Evolutionary conservation across 2,329 filamentous ascomycete genomes (phyloP), one percentile per base, ranked within the genome.

Genomic region (Pseudopyricularia cyperi): DNA sequence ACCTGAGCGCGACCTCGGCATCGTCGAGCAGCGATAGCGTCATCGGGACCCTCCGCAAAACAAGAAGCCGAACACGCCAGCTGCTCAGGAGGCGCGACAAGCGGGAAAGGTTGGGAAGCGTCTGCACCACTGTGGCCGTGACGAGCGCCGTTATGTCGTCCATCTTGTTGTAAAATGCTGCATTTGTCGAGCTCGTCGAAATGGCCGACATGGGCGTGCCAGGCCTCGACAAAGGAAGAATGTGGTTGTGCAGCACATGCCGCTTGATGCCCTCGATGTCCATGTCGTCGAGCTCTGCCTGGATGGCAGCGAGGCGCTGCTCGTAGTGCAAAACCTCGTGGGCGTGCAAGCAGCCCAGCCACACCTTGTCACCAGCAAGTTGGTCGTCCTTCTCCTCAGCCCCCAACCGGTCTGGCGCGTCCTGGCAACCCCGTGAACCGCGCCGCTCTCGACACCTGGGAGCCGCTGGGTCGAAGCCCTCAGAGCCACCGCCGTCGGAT

Each of bases 91-190:
- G 68, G 8, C 77, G 76, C 52, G 80, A 82, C 22, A 98, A 68
- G 52, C 77, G 82, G 9, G 88, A 85, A 42, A 96, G 70, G 54
- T 86, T 83, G 1, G 93, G 93, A 19, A 98, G 74, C 3, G 89
- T 82, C 62, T 93, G 87, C n/a, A 98, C 70, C 17, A 95, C 86
- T 33, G 91, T 95, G 28, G 90, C 87, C 1, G 93, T 96, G 53
- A 97, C 79, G 47, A 97, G 77, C 24, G 91, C 88, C 8, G 89
- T 90, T 60, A 95, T 81, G 65, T 97, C 93, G 59, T 93, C 89
- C 73, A 97, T 80, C 55, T 78, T 82, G 56, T 77, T 79, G 65
- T 87, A 87, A 64, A 61, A 70, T 59, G 44, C 14, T 12, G 28
- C 39, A 22, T 17, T 44, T 4, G 58, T 70, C 58, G 62, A 71